Evolutionary conservation across 2,329 filamentous ascomycete species (phyloP), one percentile per base, ranked within the genome.

Genomic region (Phyllosticta capitalensis): DNA sequence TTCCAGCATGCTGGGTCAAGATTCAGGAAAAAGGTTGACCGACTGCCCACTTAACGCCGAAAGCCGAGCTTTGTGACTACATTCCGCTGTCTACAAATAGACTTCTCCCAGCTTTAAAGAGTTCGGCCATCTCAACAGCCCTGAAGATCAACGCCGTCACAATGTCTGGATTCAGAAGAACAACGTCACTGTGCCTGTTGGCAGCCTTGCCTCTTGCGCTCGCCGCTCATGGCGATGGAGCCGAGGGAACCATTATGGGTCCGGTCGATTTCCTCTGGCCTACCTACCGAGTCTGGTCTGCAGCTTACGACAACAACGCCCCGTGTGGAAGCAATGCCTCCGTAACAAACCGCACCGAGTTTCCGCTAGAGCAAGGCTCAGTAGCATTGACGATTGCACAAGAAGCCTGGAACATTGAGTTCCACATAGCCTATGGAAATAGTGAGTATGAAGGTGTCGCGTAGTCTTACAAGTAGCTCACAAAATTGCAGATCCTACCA

Each of bases 231-330:
- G 67, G 67, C 26, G 63, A 64, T n/a, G 66, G 64, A n/a, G 67
- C 63, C 50, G 66, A 68, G 51, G 68, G 68, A n/a, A 60, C 26
- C 24, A 22, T 58, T 5, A 81, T 81, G 78, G 82, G 82, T 10
- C 81, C 82, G 7, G 81, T 81, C 20, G 81, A 79, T 9, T 83
- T 86, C 67, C 73, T 85, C 69, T 86, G 83, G 82, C 83, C 83
- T 3, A 67, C 74, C 14, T 82, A 85, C 68, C 75, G 83, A 56
- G 71, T 74, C 49, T 86, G 82, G 82, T 74, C 74, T 55, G 79
- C 77, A 28, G 74, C 75, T 12, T 70, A 76, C 45, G 83, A 85
- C 65, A 84, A 84, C 65, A 79, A 68, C 5, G 74, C 77, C 6
- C 83, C 83, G 0, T 86, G 83, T 65, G 83, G 83, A 56, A 83